Conservation (phyloP, 495 filamentous ascomycete species). For the Penicillium goetzii region DNA sequence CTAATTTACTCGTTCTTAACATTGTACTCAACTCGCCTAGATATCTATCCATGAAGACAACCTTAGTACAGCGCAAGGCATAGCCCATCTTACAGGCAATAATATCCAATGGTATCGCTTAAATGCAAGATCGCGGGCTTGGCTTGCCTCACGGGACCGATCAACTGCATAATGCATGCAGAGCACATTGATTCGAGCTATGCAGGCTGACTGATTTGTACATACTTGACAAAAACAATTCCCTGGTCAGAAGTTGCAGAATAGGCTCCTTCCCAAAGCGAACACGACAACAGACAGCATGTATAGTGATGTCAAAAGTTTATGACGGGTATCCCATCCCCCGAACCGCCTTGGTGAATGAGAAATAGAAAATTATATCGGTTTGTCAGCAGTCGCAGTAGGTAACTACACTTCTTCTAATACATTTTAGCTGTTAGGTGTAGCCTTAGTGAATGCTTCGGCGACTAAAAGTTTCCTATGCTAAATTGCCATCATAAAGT, state of each 20-base stretch:
- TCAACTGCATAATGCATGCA: background rate
- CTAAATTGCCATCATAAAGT: too few species aligned
- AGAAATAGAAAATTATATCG: background rate
- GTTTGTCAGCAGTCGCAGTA: background rate
- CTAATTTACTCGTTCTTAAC: background rate
- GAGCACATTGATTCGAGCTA: background rate
- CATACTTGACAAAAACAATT: background rate
- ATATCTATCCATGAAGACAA: too few species aligned
- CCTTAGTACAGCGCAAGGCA: too few species aligned
- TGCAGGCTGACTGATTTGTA: slow-evolving; percentile 1
- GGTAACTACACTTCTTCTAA: background rate
- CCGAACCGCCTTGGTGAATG: background rate
- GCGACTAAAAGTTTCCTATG: too few species aligned
- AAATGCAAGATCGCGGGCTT: background rate
- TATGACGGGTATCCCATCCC: background rate
- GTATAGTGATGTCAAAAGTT: background rate
- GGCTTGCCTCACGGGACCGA: background rate
- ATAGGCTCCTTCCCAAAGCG: background rate
- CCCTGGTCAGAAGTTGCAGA: background rate
- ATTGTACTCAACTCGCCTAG: background rate
- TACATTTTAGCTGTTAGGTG: too few species aligned
- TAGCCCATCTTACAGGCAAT: background rate
- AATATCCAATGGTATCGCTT: background rate
- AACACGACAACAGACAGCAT: background rate
- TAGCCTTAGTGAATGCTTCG: background rate